phyloP scores from a whole-genome alignment of 345 rosid species.

The Brassica juncea region DNA sequence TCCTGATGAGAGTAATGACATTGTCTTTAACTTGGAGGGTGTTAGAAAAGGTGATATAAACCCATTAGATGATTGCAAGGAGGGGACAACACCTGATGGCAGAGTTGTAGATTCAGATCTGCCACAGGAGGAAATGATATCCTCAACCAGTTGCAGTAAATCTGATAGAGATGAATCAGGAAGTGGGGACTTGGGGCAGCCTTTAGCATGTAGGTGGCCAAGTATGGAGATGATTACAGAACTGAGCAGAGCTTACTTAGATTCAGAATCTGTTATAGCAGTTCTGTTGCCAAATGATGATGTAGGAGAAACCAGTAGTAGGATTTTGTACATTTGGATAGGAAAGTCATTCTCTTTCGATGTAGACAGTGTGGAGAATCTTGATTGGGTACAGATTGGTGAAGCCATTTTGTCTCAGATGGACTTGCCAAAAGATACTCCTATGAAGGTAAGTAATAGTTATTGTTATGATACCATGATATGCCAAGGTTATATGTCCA shows the following conservation, averaged over 20 bases:
- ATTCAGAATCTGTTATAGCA: slow-evolving; percentile 65
- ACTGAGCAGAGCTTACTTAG: slow-evolving; percentile 50
- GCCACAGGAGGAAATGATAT: slow-evolving; percentile 38
- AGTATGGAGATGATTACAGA: slow-evolving; percentile 60
- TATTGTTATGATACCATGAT: not conserved
- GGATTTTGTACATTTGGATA: slow-evolving; percentile 77
- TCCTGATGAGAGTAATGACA: slow-evolving; percentile 53
- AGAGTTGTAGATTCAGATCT: slow-evolving; percentile 42
- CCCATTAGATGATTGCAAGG: slow-evolving; percentile 35
- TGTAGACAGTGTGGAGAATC: slow-evolving; percentile 43
- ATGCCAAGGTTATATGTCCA: not conserved
- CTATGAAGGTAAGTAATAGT: slow-evolving; percentile 54
- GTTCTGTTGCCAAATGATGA: slow-evolving; percentile 46
- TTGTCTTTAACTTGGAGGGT: slow-evolving; percentile 52
- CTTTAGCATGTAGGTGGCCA: slow-evolving; percentile 69
- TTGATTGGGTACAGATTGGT: slow-evolving; percentile 66
- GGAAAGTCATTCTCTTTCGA: slow-evolving; percentile 61
- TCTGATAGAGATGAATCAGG: slow-evolving; percentile 31
- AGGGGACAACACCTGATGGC: slow-evolving; percentile 42
- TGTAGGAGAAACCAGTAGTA: slow-evolving; percentile 47
- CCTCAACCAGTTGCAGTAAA: slow-evolving; percentile 38
- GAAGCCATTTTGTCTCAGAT: slow-evolving; percentile 53
- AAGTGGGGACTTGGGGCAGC: slow-evolving; percentile 38
- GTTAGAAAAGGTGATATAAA: slow-evolving; percentile 42
- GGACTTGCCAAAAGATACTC: slow-evolving; percentile 66